Base-by-base conservation (phyloP, 202 grass and related monocot species). In the Dendrocalamus latiflorus region DNA sequence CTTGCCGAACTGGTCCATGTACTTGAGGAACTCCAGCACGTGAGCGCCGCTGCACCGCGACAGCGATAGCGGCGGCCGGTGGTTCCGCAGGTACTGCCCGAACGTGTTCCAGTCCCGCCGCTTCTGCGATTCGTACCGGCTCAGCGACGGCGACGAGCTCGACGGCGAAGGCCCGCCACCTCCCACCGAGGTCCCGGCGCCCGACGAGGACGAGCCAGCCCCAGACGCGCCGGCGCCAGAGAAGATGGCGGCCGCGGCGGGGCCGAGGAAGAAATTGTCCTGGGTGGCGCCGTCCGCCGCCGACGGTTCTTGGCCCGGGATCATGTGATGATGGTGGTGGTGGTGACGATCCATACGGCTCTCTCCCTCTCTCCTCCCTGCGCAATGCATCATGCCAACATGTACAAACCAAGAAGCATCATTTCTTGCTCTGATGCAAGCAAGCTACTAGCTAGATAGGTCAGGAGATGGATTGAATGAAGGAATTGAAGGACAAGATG, bases 71-170 rank as follows among this genome's bases (percentile, higher is more conserved):
- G 92, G 95, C 75, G 95, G 95, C 13, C 92, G 84, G 88, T 98
- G 95, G 86, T 98, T 98, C 70, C 82, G 86, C 37, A 98, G 89
- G 84, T 98, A 98, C 82, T 94, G 95, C 24, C 95, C 95, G 64
- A 98, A 98, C 67, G 95, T 98, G 88, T 98, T 94, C 95, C 95
- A 98, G 82, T 98, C 95, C 11, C 95, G 90, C 2, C 92, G 90
- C 79, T 98, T 98, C 84, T 98, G 95, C 42, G 95, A 94, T 77
- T 98, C 95, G 64, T 98, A 98, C 53, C 95, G 70, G 82, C 92
- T 98, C 39, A 90, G 90, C 41, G 90, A 88, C 3, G 92, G 86
- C 18, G 91, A 91, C n/a, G 87, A 88, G 30, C 75, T 69, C 4
- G 90, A 91, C 26, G 85, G 83, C 1, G 91, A 84, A 3, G 86